Evolutionary conservation across 2,329 filamentous ascomycete species (phyloP).

Genomic region (Trichoderma sp.): DNA sequence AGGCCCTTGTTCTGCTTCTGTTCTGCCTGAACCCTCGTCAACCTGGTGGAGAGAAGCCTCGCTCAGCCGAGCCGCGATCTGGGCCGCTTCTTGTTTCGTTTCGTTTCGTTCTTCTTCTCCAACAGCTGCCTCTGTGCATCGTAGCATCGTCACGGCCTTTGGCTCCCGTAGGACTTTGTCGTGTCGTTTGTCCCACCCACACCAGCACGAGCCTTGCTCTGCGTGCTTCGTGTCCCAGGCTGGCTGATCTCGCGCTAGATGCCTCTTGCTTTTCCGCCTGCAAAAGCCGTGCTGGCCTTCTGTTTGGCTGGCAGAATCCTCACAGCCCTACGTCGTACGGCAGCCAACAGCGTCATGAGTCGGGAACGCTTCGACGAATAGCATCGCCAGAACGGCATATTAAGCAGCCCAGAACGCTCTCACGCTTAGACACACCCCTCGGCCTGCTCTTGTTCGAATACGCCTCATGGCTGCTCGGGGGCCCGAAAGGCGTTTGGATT

Average conservation of each 20-base stretch:
- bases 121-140: neutral
- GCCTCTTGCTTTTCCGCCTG: neutral
- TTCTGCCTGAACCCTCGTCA: neutral
- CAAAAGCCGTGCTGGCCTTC: neutral
- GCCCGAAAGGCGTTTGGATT: neutral
- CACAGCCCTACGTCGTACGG: neutral
- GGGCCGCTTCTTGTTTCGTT: neutral
- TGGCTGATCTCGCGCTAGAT: neutral
- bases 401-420: neutral
- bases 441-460: neutral
- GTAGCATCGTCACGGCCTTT: neutral
- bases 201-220: neutral
- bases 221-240: neutral
- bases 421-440: neutral
- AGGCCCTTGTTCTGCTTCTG: neutral
- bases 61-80: conserved; percentile 1
- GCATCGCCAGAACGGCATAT: neutral
- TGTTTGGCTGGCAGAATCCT: neutral
- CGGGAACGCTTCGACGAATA: conserved; percentile 6
- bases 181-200: conserved; percentile 11
- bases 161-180: neutral
- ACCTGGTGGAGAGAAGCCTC: neutral
- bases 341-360: neutral
- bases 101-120: neutral
- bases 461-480: neutral